Evolutionary conservation across 108 stramenopile species (phyloP).

Genomic region (Asterionellopsis glacialis): DNA sequence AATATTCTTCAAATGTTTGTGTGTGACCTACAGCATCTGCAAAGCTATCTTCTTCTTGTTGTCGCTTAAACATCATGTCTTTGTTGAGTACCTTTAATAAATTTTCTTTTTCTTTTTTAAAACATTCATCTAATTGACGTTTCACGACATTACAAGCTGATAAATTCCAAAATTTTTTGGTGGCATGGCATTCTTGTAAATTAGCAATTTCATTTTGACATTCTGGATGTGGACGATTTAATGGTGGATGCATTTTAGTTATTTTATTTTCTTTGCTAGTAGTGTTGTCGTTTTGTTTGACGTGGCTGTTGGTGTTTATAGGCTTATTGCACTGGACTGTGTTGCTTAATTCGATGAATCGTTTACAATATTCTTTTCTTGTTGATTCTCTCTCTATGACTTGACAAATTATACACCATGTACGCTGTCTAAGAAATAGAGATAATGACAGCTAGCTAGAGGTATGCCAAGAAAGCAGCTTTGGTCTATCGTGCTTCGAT

Average conservation of each 20-base stretch:
- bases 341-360: too few species aligned
- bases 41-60: conserved; percentile 54
- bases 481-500: too few species aligned
- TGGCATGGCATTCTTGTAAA: conserved; percentile 75
- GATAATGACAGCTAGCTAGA: too few species aligned
- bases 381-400: too few species aligned
- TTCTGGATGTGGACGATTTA: conserved; percentile 89
- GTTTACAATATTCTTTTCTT: too few species aligned
- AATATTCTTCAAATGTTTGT: conserved; percentile 72
- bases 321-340: too few species aligned
- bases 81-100: conserved; percentile 63
- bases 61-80: conserved; percentile 40
- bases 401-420: too few species aligned
- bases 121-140: conserved; percentile 66
- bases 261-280: too few species aligned
- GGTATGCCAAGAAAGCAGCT: too few species aligned
- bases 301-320: too few species aligned
- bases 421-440: too few species aligned
- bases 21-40: conserved; percentile 60
- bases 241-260: conserved; percentile 94
- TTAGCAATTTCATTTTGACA: conserved; percentile 71
- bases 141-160: conserved; percentile 89
- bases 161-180: conserved; percentile 59
- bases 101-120: conserved; percentile 76
- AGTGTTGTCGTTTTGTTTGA: too few species aligned